phyloP scores from a whole-genome alignment of 495 filamentous ascomycete genomes.

The Diplogelasinospora grovesii region DNA sequence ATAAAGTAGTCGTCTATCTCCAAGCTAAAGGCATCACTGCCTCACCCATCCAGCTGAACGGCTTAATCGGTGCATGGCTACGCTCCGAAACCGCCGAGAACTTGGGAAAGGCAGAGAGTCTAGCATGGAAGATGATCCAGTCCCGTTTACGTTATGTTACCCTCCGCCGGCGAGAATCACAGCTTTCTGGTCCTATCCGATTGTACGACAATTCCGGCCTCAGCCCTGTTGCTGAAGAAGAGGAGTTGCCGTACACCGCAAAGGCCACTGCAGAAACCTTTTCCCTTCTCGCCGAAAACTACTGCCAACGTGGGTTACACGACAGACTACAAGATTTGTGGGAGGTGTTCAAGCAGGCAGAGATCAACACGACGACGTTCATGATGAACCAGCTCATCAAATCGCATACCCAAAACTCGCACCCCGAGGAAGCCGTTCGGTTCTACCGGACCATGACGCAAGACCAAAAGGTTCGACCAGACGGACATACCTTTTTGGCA shows the following conservation, averaged over 20 bases:
- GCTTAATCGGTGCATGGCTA: slow-evolving; percentile 67
- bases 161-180: slow-evolving; percentile 16
- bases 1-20: slow-evolving; percentile 61
- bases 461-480: slow-evolving; percentile 43
- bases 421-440: slow-evolving; percentile 45
- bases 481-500: slow-evolving; percentile 62
- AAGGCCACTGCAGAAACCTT: slow-evolving; percentile 69
- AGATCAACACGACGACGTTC: slow-evolving; percentile 59
- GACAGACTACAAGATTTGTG: slow-evolving; percentile 51
- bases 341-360: slow-evolving; percentile 48
- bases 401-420: slow-evolving; percentile 48
- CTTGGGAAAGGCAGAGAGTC: slow-evolving; percentile 55
- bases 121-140: slow-evolving; percentile 74
- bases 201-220: too few species aligned
- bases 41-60: slow-evolving; percentile 66
- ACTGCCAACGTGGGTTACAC: slow-evolving; percentile 53
- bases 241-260: slow-evolving; percentile 21
- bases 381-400: slow-evolving; percentile 72
- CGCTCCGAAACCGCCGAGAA: slow-evolving; percentile 48
- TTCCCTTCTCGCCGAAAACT: slow-evolving; percentile 64
- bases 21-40: slow-evolving; percentile 56
- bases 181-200: slow-evolving; percentile 1
- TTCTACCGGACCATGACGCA: slow-evolving; percentile 43
- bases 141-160: slow-evolving; percentile 54
- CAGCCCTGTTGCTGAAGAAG: too few species aligned